phyloP scores from a whole-genome alignment of 495 filamentous ascomycete species.

The Bacidia gigantensis region DNA sequence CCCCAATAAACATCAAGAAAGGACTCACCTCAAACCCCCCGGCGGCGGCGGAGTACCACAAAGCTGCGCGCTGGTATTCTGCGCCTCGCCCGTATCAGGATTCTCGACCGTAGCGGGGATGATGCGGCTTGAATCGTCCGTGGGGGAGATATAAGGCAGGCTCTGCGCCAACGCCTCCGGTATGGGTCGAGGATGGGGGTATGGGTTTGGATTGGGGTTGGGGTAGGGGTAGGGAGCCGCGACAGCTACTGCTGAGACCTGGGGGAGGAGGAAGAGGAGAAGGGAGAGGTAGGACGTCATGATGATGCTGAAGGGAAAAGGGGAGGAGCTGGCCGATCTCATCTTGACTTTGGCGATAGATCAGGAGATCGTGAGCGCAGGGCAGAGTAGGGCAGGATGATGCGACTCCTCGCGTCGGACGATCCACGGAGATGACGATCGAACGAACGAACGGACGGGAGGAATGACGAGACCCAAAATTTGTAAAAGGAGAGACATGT shows the following conservation, averaged over 20 bases:
- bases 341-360: too few species aligned
- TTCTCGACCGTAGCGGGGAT: conserved; percentile 1
- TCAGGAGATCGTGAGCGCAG: too few species aligned
- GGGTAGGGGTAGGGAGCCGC: neutral
- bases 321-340: too few species aligned
- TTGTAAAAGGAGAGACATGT: neutral
- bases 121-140: conserved; percentile 1
- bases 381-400: too few species aligned
- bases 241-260: too few species aligned
- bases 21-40: too few species aligned
- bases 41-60: conserved; percentile 9
- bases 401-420: too few species aligned
- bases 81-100: neutral
- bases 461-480: too few species aligned
- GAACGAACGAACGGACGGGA: too few species aligned
- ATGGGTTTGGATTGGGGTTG: neutral
- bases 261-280: neutral
- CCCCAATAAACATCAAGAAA: too few species aligned
- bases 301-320: too few species aligned
- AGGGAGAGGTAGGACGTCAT: neutral
- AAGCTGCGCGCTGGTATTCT: conserved; percentile 2
- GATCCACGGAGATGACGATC: too few species aligned
- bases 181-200: neutral
- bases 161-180: neutral
- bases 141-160: conserved; percentile 2